These are phyloP conservation scores for Gnetum montanum DNA, from an alignment of 75 land plant genomes.

Conservation along the genomic window DNA sequence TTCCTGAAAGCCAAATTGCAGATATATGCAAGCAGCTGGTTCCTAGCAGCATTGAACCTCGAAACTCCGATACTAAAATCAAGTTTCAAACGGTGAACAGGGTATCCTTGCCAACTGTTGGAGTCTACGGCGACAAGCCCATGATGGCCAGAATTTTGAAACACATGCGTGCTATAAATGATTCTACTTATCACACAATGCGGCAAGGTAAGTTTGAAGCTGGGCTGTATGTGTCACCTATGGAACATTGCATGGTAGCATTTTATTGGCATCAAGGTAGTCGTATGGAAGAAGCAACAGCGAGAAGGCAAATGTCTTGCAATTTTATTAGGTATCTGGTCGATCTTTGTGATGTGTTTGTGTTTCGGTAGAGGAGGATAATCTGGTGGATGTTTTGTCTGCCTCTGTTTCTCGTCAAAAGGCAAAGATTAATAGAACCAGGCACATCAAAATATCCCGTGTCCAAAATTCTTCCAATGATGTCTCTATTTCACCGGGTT, in stretches of 20 bases:
- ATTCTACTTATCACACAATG: too few relatives aligned
- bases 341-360: constrained; percentile 20
- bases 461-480: too few relatives aligned
- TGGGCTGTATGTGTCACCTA: constrained; percentile 9
- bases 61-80: neutral
- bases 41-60: neutral
- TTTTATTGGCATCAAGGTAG: constrained; percentile 19
- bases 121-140: constrained; percentile 16
- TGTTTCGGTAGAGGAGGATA: constrained; percentile 14
- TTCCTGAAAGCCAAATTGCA: constrained; percentile 6
- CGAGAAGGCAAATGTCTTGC: constrained; percentile 25
- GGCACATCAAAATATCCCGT: too few relatives aligned
- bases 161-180: constrained; percentile 1
- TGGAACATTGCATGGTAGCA: neutral
- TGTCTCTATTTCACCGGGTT: too few relatives aligned
- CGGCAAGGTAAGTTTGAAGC: constrained; percentile 5
- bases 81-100: constrained; percentile 9
- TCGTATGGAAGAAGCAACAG: constrained; percentile 7
- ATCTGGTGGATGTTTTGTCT: neutral
- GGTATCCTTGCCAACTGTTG: constrained; percentile 5
- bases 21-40: neutral
- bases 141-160: constrained; percentile 8
- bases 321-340: constrained; percentile 25
- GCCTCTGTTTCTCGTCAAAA: too few relatives aligned
- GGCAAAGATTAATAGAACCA: too few relatives aligned